Evolutionary conservation across 2,329 filamentous ascomycete genomes (phyloP).

Genomic region (Cytospora chrysosperma): DNA sequence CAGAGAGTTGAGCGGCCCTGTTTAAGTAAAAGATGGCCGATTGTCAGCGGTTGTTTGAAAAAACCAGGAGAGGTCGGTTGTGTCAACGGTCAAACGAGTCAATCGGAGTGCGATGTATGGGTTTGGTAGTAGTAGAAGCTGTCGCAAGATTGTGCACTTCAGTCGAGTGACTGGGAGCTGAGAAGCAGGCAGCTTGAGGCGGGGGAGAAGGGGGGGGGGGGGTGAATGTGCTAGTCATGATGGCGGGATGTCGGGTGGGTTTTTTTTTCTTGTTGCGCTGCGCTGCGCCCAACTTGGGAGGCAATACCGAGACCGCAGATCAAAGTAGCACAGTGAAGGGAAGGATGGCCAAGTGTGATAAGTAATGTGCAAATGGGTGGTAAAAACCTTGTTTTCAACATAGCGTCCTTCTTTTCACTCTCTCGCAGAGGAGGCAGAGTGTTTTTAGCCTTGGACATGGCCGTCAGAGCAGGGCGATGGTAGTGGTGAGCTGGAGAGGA

Average conservation of each 20-base stretch:
- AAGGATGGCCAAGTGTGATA: constrained; percentile 10
- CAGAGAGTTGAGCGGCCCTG: constrained; percentile 56
- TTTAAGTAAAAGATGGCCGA: constrained; percentile 26
- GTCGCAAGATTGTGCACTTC: constrained; percentile 3
- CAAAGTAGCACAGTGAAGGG: neutral
- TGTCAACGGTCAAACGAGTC: constrained; percentile 16
- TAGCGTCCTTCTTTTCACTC: constrained; percentile 29
- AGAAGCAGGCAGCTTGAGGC: constrained; percentile 8
- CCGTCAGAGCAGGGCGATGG: constrained; percentile 1
- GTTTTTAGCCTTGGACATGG: constrained; percentile 32
- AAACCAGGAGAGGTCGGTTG: neutral
- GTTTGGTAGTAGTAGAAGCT: neutral
- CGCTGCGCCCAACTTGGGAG: constrained; percentile 12
- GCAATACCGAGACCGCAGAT: constrained; percentile 9
- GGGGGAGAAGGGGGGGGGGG: constrained; percentile 1
- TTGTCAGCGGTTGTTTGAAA: constrained; percentile 32
- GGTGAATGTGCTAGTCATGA: neutral
- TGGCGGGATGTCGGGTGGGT: constrained; percentile 8
- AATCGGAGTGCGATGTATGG: constrained; percentile 15
- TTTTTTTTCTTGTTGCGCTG: constrained; percentile 5
- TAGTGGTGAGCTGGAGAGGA: constrained; percentile 5
- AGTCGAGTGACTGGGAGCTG: neutral
- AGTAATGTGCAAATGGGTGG: constrained; percentile 11
- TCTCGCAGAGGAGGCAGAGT: constrained; percentile 32
- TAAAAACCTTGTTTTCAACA: constrained; percentile 32